phyloP scores from a whole-genome alignment of 805 yeast genomes.

The Hanseniaspora jakobsenii region DNA sequence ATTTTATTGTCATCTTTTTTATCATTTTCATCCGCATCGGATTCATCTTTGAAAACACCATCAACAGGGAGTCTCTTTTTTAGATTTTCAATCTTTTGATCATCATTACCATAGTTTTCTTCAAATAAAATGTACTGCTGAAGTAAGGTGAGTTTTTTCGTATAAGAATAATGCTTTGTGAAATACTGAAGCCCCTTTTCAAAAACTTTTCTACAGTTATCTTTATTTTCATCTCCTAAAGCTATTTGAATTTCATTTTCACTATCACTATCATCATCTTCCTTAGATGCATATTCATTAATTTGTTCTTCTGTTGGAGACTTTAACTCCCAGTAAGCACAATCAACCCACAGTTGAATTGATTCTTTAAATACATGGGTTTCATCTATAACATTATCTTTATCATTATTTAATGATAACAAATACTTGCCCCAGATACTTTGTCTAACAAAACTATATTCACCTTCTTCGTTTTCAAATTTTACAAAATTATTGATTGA shows the following conservation, averaged over 20 bases:
- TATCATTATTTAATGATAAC: neutral
- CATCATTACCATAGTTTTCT: constrained; percentile 41
- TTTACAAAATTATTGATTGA: constrained; percentile 38
- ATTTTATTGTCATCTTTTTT: neutral
- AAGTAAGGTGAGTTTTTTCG: too few relatives aligned
- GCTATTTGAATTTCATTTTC: constrained; percentile 37
- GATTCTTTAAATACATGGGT: constrained; percentile 21
- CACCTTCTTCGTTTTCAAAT: constrained; percentile 47
- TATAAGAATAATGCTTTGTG: too few relatives aligned
- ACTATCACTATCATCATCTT: constrained; percentile 23
- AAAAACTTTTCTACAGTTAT: constrained; percentile 44
- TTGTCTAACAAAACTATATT: constrained; percentile 44
- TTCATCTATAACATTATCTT: constrained; percentile 31
- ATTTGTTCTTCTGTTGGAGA: constrained; percentile 47
- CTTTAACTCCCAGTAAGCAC: constrained; percentile 60
- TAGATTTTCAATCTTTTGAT: constrained; percentile 39
- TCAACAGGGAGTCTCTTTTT: constrained; percentile 27
- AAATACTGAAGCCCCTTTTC: constrained; percentile 41
- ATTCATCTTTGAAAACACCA: constrained; percentile 47
- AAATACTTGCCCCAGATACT: neutral
- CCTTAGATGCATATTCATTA: constrained; percentile 24
- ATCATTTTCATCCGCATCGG: constrained; percentile 46
- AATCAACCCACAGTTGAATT: constrained; percentile 45
- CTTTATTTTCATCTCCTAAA: constrained; percentile 40
- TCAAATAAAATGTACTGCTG: constrained; percentile 61